Base-by-base conservation (phyloP, 345 rosid genomes). In the Linum tenue region DNA sequence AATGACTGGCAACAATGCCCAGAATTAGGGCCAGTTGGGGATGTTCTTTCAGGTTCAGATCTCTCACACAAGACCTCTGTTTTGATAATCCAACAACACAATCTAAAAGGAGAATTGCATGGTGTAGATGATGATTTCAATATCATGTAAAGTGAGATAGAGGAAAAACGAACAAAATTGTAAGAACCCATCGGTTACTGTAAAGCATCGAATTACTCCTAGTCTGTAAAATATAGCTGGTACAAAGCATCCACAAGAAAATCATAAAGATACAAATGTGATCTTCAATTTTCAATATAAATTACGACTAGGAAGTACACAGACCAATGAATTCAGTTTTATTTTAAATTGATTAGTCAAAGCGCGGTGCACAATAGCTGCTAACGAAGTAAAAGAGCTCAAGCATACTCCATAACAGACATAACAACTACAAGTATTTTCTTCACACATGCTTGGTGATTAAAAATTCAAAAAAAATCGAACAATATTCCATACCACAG, bases 1-100 rank as follows among this genome's bases (percentile, higher is more conserved):
- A 90, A 83, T 2, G 99, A 94, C 53, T 87, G 97, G 95, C 96
- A 94, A 75, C 96, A 90, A 55, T 90, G 97, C 64, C 99, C 99
- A 0, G 96, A 94, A 73, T 66, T 90, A 60, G 99, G 99, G 42
- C 96, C 99, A 0, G 73, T 88, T 2, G 99, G 99, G 3, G 99
- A 94, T 62, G 91, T 94, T 38, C 89, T 94, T 43, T 88, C 97
- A 0, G 92, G 97, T 39, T 78, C 96, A 6, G 85, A 80, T 74
- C 83, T 87, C 78, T 81, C 88, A 0, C 79, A 57, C 42, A 77
- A 72, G 42, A 88, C 95, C 16, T 94, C 97, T 2, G 81, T 94
- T 62, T 79, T 88, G 88, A 80, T 90, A 62, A 86, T 90, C 65
- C 96, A 94, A 70, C 95, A 90, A 64, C 92, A 85, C 51, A 81